Evolutionary conservation across 176 grass and related monocot genomes (phyloP).

Genomic region (Hsuehochloa calcarea): DNA sequence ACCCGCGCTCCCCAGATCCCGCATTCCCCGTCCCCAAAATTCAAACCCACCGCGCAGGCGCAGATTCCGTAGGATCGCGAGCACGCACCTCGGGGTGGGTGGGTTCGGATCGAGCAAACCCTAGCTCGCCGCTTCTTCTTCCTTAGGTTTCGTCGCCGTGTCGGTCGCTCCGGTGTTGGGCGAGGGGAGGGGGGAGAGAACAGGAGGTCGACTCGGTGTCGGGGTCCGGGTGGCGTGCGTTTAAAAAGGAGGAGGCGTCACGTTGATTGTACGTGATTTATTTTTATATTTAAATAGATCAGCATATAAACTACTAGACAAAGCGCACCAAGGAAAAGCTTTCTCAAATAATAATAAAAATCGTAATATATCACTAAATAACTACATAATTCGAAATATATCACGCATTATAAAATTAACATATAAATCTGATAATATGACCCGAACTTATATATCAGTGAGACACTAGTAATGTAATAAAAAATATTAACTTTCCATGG

Average conservation of each 20-base stretch:
- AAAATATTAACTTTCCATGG: too few species aligned
- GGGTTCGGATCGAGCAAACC: slow-evolving; percentile 1
- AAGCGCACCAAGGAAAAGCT: too few species aligned
- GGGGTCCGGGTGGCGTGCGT: neutral
- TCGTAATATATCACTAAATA: too few species aligned
- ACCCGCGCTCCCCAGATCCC: slow-evolving; percentile 2
- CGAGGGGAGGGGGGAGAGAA: neutral
- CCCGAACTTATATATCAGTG: too few species aligned
- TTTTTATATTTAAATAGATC: too few species aligned
- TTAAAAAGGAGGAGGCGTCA: neutral
- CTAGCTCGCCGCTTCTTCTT: neutral
- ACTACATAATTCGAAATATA: too few species aligned
- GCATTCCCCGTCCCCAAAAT: slow-evolving; percentile 11
- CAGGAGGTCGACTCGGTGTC: neutral
- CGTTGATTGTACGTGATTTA: too few species aligned
- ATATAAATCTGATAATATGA: too few species aligned
- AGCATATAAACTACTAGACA: too few species aligned
- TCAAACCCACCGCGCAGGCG: neutral
- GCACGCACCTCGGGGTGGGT: slow-evolving; percentile 27
- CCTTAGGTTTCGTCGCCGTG: slow-evolving; percentile 15
- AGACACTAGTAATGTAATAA: too few species aligned
- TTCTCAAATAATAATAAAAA: too few species aligned
- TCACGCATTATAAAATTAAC: too few species aligned
- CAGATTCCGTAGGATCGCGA: neutral
- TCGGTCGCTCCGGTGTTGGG: neutral